Percentiles rank a stretch among this genome's conserved stretches.
Evolutionary conservation across 2,329 filamentous ascomycete genomes (phyloP).

Genomic region (Alternaria sp.): DNA sequence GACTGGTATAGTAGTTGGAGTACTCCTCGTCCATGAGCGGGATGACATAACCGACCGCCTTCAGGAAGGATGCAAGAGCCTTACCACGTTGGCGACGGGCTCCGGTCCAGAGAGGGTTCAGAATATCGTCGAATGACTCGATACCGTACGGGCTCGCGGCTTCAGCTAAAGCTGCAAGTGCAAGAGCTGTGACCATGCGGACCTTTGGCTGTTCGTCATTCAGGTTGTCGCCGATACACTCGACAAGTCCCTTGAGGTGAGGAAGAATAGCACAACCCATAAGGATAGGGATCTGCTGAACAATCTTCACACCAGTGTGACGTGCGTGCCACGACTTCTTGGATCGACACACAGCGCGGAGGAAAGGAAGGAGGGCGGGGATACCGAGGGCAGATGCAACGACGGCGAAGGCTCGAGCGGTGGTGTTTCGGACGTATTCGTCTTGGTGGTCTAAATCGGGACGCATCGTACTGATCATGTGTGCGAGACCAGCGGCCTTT

Average conservation of each 20-base stretch:
- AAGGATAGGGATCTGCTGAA: constrained; percentile 97
- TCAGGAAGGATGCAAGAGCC: constrained; percentile 91
- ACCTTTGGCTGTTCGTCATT: constrained; percentile 99
- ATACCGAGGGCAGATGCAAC: constrained; percentile 96
- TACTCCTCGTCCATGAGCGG: constrained; percentile 99
- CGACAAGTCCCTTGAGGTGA: constrained; percentile 92
- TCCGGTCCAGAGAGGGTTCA: constrained; percentile 96
- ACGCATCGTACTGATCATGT: constrained; percentile 99
- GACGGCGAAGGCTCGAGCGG: constrained; percentile 93
- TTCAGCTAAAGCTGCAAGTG: constrained; percentile 92
- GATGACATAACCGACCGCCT: constrained; percentile 97
- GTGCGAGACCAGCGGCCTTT: constrained; percentile 94
- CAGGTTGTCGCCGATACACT: constrained; percentile 93
- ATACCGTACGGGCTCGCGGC: constrained; percentile 98
- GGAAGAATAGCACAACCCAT: constrained; percentile 98
- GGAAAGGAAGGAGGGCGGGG: constrained; percentile 90
- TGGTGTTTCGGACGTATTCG: constrained; percentile 98
- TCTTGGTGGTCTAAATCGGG: constrained; percentile 98
- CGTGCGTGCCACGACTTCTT: constrained; percentile 99
- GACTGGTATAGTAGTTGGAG: constrained; percentile 97
- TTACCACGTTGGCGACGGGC: constrained; percentile 96
- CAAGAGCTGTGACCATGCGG: constrained; percentile 91
- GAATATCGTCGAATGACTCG: constrained; percentile 96
- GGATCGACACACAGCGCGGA: constrained; percentile 93
- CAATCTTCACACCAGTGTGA: constrained; percentile 98